Conservation (phyloP, 129 eudicot species). For the Escallonia rubra region DNA sequence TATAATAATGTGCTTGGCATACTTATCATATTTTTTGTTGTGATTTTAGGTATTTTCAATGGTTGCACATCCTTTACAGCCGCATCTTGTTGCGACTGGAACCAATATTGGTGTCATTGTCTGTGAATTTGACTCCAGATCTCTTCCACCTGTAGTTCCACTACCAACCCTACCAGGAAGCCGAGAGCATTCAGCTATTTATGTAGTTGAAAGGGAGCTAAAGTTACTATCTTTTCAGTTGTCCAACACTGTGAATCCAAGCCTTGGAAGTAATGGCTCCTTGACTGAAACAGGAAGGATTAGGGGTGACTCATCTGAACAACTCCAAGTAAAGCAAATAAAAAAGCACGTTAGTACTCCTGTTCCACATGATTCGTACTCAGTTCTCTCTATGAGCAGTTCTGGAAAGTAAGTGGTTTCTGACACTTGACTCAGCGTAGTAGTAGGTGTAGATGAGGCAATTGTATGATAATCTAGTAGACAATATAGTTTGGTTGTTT, state of each 20-base stretch:
- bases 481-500: background rate
- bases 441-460: background rate
- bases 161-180: conserved; percentile 80
- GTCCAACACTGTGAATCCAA: conserved; percentile 72
- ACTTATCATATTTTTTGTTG: conserved; percentile 19
- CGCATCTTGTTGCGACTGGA: conserved; percentile 97
- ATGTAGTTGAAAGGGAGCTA: conserved; percentile 83
- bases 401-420: conserved; percentile 79
- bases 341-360: conserved; percentile 92
- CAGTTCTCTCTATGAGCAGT: conserved; percentile 88
- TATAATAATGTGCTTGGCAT: background rate
- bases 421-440: conserved; percentile 2
- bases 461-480: background rate
- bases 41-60: conserved; percentile 81
- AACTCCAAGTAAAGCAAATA: conserved; percentile 76
- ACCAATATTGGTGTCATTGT: conserved; percentile 86
- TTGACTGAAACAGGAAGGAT: conserved; percentile 66
- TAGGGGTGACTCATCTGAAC: conserved; percentile 77
- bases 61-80: conserved; percentile 98
- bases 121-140: conserved; percentile 85
- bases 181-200: conserved; percentile 86
- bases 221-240: conserved; percentile 78
- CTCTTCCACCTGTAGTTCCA: conserved; percentile 93
- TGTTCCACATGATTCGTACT: conserved; percentile 95
- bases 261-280: conserved; percentile 81